These are phyloP conservation scores for Fraxinus paxiana DNA, from an alignment of 305 asterid species.

Conservation along the genomic window DNA sequence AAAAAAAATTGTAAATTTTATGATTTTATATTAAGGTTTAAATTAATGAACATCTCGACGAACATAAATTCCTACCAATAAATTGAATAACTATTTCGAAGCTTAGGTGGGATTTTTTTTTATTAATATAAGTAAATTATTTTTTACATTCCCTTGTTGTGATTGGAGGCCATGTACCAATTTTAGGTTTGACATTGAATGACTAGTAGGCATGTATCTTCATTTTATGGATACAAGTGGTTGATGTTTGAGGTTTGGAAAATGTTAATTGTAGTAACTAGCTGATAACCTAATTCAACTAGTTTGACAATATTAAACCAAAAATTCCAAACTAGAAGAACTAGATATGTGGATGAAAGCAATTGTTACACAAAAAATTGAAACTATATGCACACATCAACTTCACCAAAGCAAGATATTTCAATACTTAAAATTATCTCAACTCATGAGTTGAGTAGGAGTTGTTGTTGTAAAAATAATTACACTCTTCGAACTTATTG, in stretches of 20 bases:
- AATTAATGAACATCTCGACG: not conserved
- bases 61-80: not conserved
- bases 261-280: slow-evolving; percentile 19
- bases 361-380: not conserved
- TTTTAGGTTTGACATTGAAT: slow-evolving; percentile 28
- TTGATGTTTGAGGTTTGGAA: slow-evolving; percentile 29
- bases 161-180: not conserved
- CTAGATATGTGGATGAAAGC: not conserved
- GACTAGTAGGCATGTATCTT: not conserved
- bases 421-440: not conserved
- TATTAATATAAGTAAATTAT: not conserved
- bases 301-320: not conserved
- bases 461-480: not conserved
- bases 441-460: not conserved
- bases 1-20: not conserved
- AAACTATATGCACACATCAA: not conserved
- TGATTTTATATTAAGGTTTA: not conserved
- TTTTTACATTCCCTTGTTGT: not conserved
- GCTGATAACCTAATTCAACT: slow-evolving; percentile 31
- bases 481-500: not conserved
- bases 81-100: not conserved
- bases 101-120: not conserved
- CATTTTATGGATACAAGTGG: not conserved
- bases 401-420: slow-evolving; percentile 13
- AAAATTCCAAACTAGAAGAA: slow-evolving; percentile 11